phyloP scores from a whole-genome alignment of 306 rosid genomes.

The Urtica urens region DNA sequence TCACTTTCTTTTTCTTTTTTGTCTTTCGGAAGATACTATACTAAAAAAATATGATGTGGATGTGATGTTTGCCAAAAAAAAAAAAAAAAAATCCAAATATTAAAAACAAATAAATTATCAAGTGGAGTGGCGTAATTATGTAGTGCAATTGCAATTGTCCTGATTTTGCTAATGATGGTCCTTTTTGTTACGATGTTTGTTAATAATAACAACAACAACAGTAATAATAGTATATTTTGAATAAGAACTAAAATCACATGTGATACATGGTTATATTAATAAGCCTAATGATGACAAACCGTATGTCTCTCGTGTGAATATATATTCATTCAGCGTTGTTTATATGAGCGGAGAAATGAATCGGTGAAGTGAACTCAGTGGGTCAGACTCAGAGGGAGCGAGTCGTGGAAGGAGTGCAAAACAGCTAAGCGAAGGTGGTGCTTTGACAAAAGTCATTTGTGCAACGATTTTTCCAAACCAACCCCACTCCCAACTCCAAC shows the following conservation, averaged over 20 bases:
- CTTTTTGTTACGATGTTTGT: constrained; percentile 1
- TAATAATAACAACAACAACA: not conserved
- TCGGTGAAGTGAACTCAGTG: not conserved
- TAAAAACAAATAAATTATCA: not conserved
- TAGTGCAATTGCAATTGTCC: not conserved
- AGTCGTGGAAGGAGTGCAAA: not conserved
- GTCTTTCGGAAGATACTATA: too few species aligned
- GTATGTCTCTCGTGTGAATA: too few species aligned
- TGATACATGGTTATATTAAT: too few species aligned
- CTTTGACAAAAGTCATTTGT: constrained; percentile 10
- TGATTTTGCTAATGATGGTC: not conserved
- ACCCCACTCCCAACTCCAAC: constrained; percentile 4
- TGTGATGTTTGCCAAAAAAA: not conserved
- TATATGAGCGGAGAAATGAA: too few species aligned
- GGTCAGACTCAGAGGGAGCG: not conserved
- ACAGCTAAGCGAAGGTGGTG: constrained; percentile 20
- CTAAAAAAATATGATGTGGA: too few species aligned
- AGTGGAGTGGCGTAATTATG: not conserved
- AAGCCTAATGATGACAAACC: too few species aligned
- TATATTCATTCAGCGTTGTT: too few species aligned
- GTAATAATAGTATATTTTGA: not conserved
- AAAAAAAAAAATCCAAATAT: not conserved
- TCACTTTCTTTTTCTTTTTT: too few species aligned
- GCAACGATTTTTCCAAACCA: not conserved
- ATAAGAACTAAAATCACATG: too few species aligned